phyloP scores from a whole-genome alignment of 169 alveolate species.

The Plasmodium gaboni region DNA sequence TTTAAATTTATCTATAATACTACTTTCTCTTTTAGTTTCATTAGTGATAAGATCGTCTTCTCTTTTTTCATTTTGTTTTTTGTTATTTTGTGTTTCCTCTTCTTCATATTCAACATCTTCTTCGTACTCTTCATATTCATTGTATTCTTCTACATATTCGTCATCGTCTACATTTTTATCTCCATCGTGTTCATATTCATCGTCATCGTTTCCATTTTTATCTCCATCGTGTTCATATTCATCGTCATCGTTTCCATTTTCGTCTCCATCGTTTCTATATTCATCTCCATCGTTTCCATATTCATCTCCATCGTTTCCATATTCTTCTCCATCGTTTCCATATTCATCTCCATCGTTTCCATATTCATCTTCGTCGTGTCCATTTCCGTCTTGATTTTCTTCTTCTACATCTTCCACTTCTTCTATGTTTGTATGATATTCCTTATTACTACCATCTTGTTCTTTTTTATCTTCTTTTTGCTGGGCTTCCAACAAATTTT shows the following conservation, averaged over 20 bases:
- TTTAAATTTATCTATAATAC: constrained; percentile 36
- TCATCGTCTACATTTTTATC: not conserved
- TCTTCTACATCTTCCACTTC: not conserved
- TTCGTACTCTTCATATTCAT: not conserved
- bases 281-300: not conserved
- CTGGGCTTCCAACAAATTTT: not conserved
- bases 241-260: constrained; percentile 2
- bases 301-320: constrained; percentile 1
- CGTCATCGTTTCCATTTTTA: not conserved
- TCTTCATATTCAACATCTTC: constrained; percentile 4
- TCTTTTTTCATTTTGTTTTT: constrained; percentile 10
- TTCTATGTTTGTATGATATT: not conserved
- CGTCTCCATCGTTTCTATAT: not conserved
- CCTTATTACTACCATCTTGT: not conserved
- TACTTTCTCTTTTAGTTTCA: constrained; percentile 13
- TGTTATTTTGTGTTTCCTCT: not conserved
- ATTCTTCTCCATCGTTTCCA: not conserved
- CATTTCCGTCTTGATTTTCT: not conserved
- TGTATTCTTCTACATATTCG: not conserved
- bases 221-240: constrained; percentile 11
- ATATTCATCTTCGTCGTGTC: constrained; percentile 3
- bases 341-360: not conserved
- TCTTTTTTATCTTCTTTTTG: not conserved
- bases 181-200: not conserved
- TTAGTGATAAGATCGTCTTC: constrained; percentile 4